These are phyloP conservation scores for Nemania sp. DNA, from an alignment of 2,329 filamentous ascomycete genomes.

Conservation along the genomic window DNA sequence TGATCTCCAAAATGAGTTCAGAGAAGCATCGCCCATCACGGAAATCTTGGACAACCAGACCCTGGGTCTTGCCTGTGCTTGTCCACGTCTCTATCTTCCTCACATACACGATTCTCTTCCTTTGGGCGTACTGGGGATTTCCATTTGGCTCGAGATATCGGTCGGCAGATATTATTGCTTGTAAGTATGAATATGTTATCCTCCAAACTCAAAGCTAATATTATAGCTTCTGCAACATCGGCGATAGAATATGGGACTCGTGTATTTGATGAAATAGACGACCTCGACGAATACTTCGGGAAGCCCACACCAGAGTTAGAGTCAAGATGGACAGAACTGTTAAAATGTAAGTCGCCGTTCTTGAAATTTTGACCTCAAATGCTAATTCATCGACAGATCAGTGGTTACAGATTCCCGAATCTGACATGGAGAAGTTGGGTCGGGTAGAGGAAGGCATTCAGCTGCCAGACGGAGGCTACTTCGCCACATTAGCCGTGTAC, in stretches of 20 bases:
- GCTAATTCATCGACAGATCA: not conserved
- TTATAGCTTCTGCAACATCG: not conserved
- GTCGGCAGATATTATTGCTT: not conserved
- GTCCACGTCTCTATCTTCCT: not conserved
- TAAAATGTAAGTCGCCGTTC: not conserved
- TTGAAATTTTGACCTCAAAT: not conserved
- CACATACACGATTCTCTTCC: not conserved
- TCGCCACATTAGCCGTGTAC: not conserved
- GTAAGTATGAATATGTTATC: not conserved
- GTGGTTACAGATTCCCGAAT: not conserved
- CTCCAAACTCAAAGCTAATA: not conserved
- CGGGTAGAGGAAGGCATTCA: not conserved
- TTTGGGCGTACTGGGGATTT: not conserved
- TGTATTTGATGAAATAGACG: not conserved
- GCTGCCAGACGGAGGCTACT: not conserved
- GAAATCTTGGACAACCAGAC: not conserved
- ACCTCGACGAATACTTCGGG: not conserved
- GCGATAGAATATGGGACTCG: slow-evolving; percentile 1
- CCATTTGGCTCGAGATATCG: not conserved
- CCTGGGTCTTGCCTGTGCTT: not conserved
- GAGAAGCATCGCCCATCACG: not conserved
- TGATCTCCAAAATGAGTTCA: not conserved
- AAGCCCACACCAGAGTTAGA: not conserved
- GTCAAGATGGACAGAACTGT: not conserved
- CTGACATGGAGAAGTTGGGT: not conserved